Conservation (phyloP, 768 basidiomycete species). For the Xerocomellus intermedius region DNA sequence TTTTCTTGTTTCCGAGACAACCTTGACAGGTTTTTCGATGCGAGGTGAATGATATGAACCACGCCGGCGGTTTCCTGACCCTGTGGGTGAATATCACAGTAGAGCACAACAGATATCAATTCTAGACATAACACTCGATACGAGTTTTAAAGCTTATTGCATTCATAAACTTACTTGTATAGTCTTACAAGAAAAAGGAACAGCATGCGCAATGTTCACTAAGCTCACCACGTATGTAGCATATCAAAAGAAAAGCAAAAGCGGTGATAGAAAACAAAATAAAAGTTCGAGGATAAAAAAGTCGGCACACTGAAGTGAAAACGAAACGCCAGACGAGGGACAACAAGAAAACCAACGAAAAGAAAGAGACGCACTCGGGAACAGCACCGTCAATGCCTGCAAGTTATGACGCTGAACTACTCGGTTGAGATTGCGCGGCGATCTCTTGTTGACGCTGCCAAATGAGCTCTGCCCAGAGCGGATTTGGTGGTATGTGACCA, state of each 20-base stretch:
- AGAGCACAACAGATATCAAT: too few species aligned
- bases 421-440: constrained; percentile 13
- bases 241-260: constrained; percentile 7
- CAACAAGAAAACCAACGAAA: constrained; percentile 8
- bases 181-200: constrained; percentile 19
- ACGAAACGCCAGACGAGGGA: constrained; percentile 4
- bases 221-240: constrained; percentile 12
- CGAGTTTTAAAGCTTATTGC: constrained; percentile 5
- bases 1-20: too few species aligned
- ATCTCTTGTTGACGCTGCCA: constrained; percentile 75
- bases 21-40: too few species aligned
- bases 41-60: too few species aligned
- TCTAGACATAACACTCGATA: too few species aligned
- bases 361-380: neutral
- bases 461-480: constrained; percentile 88
- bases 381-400: neutral
- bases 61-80: too few species aligned
- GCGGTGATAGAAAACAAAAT: neutral
- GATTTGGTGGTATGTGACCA: constrained; percentile 88
- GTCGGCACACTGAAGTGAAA: constrained; percentile 3
- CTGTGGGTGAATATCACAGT: too few species aligned
- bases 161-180: constrained; percentile 20
- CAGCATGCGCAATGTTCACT: constrained; percentile 13
- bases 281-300: constrained; percentile 1
- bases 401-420: neutral